Conservation (phyloP, 2,329 filamentous ascomycete genomes). For the Rutstroemia sp. region DNA sequence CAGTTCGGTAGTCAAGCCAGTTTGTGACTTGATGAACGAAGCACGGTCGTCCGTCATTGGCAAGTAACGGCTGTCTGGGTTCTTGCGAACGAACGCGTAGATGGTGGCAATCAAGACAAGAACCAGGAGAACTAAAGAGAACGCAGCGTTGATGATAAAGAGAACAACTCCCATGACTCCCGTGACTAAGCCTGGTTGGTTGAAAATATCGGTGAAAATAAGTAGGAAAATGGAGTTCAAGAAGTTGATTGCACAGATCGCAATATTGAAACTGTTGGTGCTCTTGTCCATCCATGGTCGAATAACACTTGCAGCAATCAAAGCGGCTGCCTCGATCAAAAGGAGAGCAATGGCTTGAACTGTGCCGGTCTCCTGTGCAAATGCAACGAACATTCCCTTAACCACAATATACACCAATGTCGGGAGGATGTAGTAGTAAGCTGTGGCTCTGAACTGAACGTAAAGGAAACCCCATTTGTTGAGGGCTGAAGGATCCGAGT, state of each 20-base stretch:
- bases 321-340: constrained; percentile 69
- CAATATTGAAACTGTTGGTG: constrained; percentile 93
- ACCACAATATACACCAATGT: constrained; percentile 70
- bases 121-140: constrained; percentile 73
- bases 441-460: constrained; percentile 90
- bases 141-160: constrained; percentile 80
- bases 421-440: constrained; percentile 90
- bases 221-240: constrained; percentile 83
- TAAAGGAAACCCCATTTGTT: constrained; percentile 99
- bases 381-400: constrained; percentile 83
- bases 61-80: constrained; percentile 90
- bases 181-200: constrained; percentile 72
- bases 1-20: constrained; percentile 79
- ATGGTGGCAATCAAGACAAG: constrained; percentile 71
- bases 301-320: constrained; percentile 72
- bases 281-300: constrained; percentile 99
- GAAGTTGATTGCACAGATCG: constrained; percentile 85
- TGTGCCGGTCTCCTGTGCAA: constrained; percentile 62
- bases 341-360: constrained; percentile 78
- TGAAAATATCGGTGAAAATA: constrained; percentile 81
- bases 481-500: constrained; percentile 85
- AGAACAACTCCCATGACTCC: constrained; percentile 86
- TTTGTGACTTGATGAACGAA: constrained; percentile 96
- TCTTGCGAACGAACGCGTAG: constrained; percentile 82
- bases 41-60: constrained; percentile 94